Conservation (phyloP, 441 rosid species). For the Macaranga tanarius region DNA sequence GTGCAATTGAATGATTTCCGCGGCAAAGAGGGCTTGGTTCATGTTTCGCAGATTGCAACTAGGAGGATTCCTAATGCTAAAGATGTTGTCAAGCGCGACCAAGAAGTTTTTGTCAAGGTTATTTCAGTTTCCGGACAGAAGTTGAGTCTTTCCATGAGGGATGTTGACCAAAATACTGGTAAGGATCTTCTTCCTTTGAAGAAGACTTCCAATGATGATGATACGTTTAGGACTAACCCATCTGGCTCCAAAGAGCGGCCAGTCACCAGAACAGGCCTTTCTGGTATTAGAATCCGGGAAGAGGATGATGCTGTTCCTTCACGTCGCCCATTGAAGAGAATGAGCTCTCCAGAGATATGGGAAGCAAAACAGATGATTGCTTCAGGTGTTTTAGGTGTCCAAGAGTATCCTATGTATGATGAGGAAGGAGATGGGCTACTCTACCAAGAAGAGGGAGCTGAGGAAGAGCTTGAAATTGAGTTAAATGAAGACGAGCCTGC, state of each 20-base stretch:
- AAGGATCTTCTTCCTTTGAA: slow-evolving; percentile 72
- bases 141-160: slow-evolving; percentile 71
- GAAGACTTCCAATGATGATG: slow-evolving; percentile 47
- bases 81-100: slow-evolving; percentile 66
- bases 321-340: slow-evolving; percentile 71
- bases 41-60: slow-evolving; percentile 76
- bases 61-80: slow-evolving; percentile 62
- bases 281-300: slow-evolving; percentile 64
- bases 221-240: slow-evolving; percentile 55
- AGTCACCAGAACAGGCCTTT: slow-evolving; percentile 53
- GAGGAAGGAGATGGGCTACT: slow-evolving; percentile 80
- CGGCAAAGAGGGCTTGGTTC: slow-evolving; percentile 82
- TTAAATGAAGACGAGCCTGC: slow-evolving; percentile 86
- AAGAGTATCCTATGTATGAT: slow-evolving; percentile 70
- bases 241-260: slow-evolving; percentile 54
- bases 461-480: slow-evolving; percentile 94
- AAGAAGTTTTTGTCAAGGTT: slow-evolving; percentile 72
- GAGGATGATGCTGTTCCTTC: slow-evolving; percentile 55
- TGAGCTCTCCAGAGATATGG: slow-evolving; percentile 91
- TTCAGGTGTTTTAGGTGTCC: slow-evolving; percentile 62
- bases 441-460: slow-evolving; percentile 86
- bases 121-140: slow-evolving; percentile 59
- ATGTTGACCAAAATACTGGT: slow-evolving; percentile 78
- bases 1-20: slow-evolving; percentile 65
- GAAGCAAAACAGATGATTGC: slow-evolving; percentile 87